Conservation (phyloP, 2,329 filamentous ascomycete species). For the Sporothrix variecibatus region DNA sequence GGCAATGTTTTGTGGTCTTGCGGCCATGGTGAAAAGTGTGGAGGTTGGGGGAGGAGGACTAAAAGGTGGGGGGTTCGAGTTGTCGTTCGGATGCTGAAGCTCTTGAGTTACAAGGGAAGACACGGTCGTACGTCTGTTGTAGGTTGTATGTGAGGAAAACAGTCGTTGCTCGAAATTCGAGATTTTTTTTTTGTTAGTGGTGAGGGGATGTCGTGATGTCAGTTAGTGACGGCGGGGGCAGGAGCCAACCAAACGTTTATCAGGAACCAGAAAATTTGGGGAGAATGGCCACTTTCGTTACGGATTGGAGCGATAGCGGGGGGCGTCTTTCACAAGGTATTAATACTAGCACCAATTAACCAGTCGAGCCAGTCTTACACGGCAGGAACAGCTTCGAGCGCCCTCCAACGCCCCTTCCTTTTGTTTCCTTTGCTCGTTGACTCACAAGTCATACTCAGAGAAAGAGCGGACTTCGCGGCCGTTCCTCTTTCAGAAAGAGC, state of each 20-base stretch:
- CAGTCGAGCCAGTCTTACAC: not conserved
- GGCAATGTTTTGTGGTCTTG: constrained; percentile 34
- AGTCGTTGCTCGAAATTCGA: not conserved
- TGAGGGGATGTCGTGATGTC: constrained; percentile 26
- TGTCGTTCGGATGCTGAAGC: not conserved
- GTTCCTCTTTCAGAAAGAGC: constrained; percentile 17
- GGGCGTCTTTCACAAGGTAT: not conserved
- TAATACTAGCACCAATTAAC: not conserved
- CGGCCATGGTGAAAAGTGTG: constrained; percentile 27
- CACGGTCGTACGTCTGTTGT: not conserved
- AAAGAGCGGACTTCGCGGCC: not conserved
- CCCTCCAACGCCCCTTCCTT: constrained; percentile 19
- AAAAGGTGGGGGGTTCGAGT: not conserved
- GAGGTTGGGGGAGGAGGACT: not conserved
- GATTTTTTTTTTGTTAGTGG: not conserved
- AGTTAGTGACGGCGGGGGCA: constrained; percentile 21
- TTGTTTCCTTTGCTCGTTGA: constrained; percentile 9
- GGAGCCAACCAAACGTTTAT: constrained; percentile 18
- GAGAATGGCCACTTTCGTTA: not conserved
- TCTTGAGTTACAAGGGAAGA: not conserved
- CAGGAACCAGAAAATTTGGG: constrained; percentile 1
- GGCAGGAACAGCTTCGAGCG: constrained; percentile 4
- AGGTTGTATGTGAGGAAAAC: not conserved
- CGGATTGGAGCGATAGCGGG: constrained; percentile 16
- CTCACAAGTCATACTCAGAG: not conserved